Base-by-base conservation (phyloP, 2,329 filamentous ascomycete species). In the Cryphonectria radicalis region DNA sequence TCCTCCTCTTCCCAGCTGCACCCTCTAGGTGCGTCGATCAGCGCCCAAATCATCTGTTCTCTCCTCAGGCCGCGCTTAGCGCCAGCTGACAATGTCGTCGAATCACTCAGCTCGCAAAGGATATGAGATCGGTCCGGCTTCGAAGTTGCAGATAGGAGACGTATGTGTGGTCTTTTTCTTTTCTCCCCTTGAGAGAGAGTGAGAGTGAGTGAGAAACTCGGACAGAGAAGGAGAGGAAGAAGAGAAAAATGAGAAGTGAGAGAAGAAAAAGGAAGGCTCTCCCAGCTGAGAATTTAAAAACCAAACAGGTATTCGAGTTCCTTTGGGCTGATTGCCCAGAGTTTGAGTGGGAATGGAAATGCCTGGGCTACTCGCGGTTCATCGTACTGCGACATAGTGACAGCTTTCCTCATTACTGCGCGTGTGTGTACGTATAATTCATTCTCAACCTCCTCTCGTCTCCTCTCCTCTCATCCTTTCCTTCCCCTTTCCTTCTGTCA, bases 321-420 rank as follows among this genome's bases (percentile, higher is more conserved):
- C 78, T 81, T n/a, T 81, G 79, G 79, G 79, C 79, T 57, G 79
- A 81, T 63, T 75, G 78, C 37, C 70, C 77, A 62, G 78, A 81
- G 65, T 81, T 80, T 53, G 77, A 80, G 62, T 81, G 79, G 78
- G 79, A 81, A 73, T 81, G 79, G 79, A 81, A 80, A 75, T 81
- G 79, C 68, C 76, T 81, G 28, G 79, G 79, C 17, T 81, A 81
- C 73, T 77, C 76, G 55, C 78, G 79, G 17, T 81, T 81, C 74
- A 80, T 81, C 37, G 79, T 81, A 63, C 77, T 81, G 28, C 78
- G 79, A 68, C 79, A 80, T 75, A 80, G 76, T 73, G 79, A 81
- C 67, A 77, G 76, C 43, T 80, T 79, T 69, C 79, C 79, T 68
- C 78, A 79, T 64, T 77, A 80, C 63, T 80, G 78, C 66, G 77